These are phyloP conservation scores for Lentinula sp. DNA, from an alignment of 768 basidiomycete genomes.

Conservation along the genomic window DNA sequence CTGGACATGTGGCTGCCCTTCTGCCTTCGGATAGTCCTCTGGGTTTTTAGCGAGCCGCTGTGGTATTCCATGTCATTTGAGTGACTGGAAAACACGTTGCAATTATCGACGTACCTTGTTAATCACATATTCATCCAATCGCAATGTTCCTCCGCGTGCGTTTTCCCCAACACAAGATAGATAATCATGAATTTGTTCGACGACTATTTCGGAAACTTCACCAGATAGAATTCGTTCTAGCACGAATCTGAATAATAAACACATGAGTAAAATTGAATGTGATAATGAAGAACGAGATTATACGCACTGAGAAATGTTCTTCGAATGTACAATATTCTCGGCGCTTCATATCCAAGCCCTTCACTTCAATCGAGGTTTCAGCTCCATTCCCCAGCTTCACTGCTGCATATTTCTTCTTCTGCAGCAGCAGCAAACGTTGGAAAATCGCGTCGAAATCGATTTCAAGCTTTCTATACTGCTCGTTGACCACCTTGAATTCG, in stretches of 20 bases:
- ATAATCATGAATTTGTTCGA: conserved; percentile 92
- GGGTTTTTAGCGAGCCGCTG: conserved; percentile 96
- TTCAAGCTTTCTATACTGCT: conserved; percentile 90
- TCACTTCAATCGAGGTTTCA: conserved; percentile 79
- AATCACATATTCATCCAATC: conserved; percentile 92
- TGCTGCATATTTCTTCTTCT: conserved; percentile 99
- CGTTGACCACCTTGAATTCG: conserved; percentile 94
- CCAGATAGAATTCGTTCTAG: conserved; percentile 89
- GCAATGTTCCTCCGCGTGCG: conserved; percentile 70
- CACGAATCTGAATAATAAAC: conserved; percentile 60
- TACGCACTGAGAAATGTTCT: conserved; percentile 85
- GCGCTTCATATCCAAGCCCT: conserved; percentile 98
- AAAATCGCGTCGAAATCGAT: conserved; percentile 96
- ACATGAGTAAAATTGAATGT: neutral
- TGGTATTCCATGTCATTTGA: neutral
- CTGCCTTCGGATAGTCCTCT: conserved; percentile 94
- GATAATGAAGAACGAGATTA: no score
- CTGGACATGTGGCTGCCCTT: conserved; percentile 94
- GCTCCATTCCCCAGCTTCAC: conserved; percentile 86
- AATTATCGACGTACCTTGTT: conserved; percentile 59
- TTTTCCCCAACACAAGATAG: conserved; percentile 67
- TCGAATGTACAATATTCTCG: conserved; percentile 91
- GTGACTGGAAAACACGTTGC: neutral
- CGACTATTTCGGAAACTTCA: conserved; percentile 84
- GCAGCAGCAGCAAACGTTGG: conserved; percentile 83